Conservation (phyloP, 306 rosid species). For the Fagus sylvatica region DNA sequence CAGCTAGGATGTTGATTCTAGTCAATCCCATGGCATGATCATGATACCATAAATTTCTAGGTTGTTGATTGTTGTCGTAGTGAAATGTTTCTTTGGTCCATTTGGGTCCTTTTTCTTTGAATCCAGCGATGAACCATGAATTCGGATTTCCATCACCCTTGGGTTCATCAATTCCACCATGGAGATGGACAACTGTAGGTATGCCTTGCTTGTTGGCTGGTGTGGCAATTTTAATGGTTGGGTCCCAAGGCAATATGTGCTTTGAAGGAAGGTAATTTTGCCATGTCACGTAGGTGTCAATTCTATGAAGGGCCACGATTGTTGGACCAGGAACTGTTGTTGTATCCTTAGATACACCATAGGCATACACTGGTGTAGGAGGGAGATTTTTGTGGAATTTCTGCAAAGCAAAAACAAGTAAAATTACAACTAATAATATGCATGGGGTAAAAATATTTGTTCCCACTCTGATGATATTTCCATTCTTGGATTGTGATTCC, state of each 20-base stretch:
- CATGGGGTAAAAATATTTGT: too few relatives aligned
- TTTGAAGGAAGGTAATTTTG: slow-evolving; percentile 40
- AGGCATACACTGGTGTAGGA: slow-evolving; percentile 48
- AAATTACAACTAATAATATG: neutral
- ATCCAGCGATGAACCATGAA: slow-evolving; percentile 49
- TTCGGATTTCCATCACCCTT: slow-evolving; percentile 42
- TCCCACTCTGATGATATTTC: too few relatives aligned
- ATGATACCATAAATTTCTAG: slow-evolving; percentile 58
- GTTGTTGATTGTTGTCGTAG: slow-evolving; percentile 48
- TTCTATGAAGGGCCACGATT: slow-evolving; percentile 43
- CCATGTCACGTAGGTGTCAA: slow-evolving; percentile 49
- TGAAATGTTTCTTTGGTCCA: slow-evolving; percentile 37
- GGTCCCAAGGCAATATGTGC: slow-evolving; percentile 58
- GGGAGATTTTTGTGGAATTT: slow-evolving; percentile 59
- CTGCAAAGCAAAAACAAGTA: slow-evolving; percentile 22
- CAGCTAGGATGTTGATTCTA: slow-evolving; percentile 41
- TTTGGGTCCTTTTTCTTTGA: slow-evolving; percentile 29
- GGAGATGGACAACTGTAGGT: slow-evolving; percentile 58
- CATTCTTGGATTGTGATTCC: too few relatives aligned
- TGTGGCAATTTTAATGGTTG: slow-evolving; percentile 43
- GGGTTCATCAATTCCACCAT: slow-evolving; percentile 45
- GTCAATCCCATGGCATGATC: slow-evolving; percentile 57
- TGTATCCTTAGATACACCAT: slow-evolving; percentile 22
- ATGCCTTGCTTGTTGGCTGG: slow-evolving; percentile 31
- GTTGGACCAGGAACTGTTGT: slow-evolving; percentile 62